phyloP scores from a whole-genome alignment of 2,329 filamentous ascomycete species.

The Verticillium nubilum region DNA sequence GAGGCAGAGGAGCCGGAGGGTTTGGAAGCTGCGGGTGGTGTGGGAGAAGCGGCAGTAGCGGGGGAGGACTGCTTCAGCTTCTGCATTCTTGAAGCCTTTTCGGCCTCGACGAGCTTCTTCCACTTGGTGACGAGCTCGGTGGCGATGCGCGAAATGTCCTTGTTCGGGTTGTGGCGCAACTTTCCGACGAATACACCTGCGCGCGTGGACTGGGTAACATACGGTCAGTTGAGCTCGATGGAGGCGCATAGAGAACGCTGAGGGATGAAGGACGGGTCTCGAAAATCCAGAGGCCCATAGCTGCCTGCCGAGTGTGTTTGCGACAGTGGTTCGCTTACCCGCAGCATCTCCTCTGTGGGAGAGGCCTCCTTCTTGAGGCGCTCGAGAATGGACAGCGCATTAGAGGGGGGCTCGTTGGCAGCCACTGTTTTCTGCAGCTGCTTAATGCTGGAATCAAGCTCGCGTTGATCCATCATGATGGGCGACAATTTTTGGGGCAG shows the following conservation, averaged over 20 bases:
- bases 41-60: slow-evolving; percentile 31
- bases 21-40: slow-evolving; percentile 39
- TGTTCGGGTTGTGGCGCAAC: slow-evolving; percentile 69
- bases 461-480: slow-evolving; percentile 67
- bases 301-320: slow-evolving; percentile 3
- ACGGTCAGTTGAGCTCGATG: slow-evolving; percentile 4
- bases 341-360: slow-evolving; percentile 83
- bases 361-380: slow-evolving; percentile 74
- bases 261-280: not conserved
- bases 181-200: slow-evolving; percentile 89
- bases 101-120: slow-evolving; percentile 70
- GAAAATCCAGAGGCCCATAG: not conserved
- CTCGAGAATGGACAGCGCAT: slow-evolving; percentile 68
- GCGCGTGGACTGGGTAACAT: slow-evolving; percentile 61
- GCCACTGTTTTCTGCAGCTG: slow-evolving; percentile 73
- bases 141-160: slow-evolving; percentile 72
- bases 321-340: slow-evolving; percentile 44
- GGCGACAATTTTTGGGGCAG: not conserved
- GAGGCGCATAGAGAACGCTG: not conserved
- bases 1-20: slow-evolving; percentile 14
- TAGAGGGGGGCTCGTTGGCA: slow-evolving; percentile 67
- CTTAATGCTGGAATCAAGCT: slow-evolving; percentile 72
- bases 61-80: slow-evolving; percentile 32
- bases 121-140: slow-evolving; percentile 82
- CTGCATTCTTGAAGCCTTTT: slow-evolving; percentile 43